A percentile compares a stretch with the other conserved stretches of the same genome.
Conservation (phyloP, 2,329 filamentous ascomycete genomes). For the Pleochaeta shiraiana region DNA sequence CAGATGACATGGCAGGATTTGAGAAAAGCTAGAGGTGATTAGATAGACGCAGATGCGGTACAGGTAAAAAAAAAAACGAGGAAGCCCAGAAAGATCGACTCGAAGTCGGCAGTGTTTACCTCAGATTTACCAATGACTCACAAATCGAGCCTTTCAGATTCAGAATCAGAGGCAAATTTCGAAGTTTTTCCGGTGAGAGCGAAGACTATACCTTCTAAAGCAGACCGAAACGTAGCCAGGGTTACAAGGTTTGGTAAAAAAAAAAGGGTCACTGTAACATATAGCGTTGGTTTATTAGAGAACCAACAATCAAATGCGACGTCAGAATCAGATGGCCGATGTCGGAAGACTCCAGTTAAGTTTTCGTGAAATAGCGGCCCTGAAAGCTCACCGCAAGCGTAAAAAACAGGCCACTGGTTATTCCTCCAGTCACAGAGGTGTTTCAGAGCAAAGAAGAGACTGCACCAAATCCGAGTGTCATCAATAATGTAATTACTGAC, state of each 20-base stretch:
- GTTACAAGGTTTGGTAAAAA: neutral
- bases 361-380: neutral
- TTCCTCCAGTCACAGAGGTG: neutral
- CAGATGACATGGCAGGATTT: neutral
- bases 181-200: neutral
- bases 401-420: neutral
- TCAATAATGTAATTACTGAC: neutral
- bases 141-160: neutral
- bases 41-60: neutral
- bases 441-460: neutral
- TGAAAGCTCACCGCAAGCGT: neutral
- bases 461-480: neutral
- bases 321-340: neutral
- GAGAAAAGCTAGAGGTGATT: neutral
- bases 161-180: neutral
- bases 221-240: neutral
- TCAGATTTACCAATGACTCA: neutral
- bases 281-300: neutral
- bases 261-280: neutral
- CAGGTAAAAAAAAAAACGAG: neutral
- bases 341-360: neutral
- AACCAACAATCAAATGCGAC: neutral
- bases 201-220: neutral
- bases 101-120: neutral
- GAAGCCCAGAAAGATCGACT: neutral